These are phyloP conservation scores for Iris macrosiphon DNA, from an alignment of 106 monocot genomes.

Conservation along the genomic window DNA sequence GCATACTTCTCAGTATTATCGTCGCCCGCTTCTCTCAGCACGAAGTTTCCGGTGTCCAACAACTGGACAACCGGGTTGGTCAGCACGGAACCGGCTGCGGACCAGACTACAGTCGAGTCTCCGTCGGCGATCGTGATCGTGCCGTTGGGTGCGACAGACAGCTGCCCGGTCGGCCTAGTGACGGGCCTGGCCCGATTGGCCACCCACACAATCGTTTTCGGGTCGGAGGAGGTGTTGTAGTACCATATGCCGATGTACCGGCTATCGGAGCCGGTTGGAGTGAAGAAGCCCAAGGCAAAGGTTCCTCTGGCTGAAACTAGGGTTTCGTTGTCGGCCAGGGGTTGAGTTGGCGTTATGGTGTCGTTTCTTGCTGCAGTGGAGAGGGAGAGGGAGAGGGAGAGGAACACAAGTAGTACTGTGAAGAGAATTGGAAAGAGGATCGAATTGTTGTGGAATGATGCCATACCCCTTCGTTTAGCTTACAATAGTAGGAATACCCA, in stretches of 20 bases:
- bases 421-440: no score
- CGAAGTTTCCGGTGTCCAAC: constrained; percentile 43
- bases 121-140: constrained; percentile 9
- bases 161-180: not conserved
- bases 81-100: not conserved
- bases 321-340: constrained; percentile 19
- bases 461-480: no score
- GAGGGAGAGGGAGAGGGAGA: no score
- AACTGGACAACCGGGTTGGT: constrained; percentile 16
- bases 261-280: constrained; percentile 7
- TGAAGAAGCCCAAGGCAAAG: constrained; percentile 58
- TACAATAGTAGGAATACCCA: no score
- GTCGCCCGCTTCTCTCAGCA: constrained; percentile 1
- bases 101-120: constrained; percentile 12
- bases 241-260: constrained; percentile 53
- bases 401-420: no score
- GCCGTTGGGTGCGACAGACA: constrained; percentile 9
- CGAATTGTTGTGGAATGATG: no score
- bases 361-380: no score
- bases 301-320: constrained; percentile 26
- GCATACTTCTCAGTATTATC: not conserved
- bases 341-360: constrained; percentile 9
- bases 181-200: constrained; percentile 33
- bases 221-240: constrained; percentile 6
- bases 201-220: constrained; percentile 31